Evolutionary conservation across 768 basidiomycete genomes (phyloP).

Genomic region (Phaffia australis): DNA sequence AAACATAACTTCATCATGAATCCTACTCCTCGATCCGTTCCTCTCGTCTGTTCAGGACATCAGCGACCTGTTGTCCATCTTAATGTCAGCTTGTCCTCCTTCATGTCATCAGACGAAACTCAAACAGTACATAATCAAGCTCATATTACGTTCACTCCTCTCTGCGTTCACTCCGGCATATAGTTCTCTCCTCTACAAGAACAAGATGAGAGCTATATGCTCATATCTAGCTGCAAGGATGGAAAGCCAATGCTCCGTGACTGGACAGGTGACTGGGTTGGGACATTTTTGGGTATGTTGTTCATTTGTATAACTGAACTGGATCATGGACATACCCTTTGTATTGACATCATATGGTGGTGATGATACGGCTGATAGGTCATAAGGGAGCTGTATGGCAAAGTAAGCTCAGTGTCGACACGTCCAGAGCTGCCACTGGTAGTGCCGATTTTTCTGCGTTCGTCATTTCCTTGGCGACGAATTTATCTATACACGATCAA

Average conservation of each 20-base stretch:
- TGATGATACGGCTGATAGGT: conserved; percentile 29
- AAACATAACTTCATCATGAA: neutral
- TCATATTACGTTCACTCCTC: neutral
- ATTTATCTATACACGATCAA: conserved; percentile 17
- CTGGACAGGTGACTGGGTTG: conserved; percentile 69
- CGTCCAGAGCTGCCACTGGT: conserved; percentile 75
- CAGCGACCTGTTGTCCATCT: conserved; percentile 68
- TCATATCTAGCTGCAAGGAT: conserved; percentile 97
- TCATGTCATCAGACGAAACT: conserved; percentile 49
- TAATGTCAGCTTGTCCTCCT: conserved; percentile 47
- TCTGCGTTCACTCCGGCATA: neutral
- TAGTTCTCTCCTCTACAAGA: conserved; percentile 45
- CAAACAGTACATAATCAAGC: neutral
- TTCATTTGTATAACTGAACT: neutral
- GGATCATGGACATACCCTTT: neutral
- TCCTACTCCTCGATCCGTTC: conserved; percentile 25
- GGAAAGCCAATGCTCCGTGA: conserved; percentile 57
- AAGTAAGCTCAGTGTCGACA: conserved; percentile 76
- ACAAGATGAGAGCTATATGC: conserved; percentile 72
- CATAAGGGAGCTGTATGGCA: conserved; percentile 88
- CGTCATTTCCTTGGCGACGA: conserved; percentile 35
- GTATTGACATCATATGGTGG: neutral
- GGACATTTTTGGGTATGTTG: conserved; percentile 44
- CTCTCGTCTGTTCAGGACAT: conserved; percentile 40
- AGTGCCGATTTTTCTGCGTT: conserved; percentile 98